Evolutionary conservation across 441 rosid genomes (phyloP), one percentile per base, ranked within the genome.

Genomic region (Theobroma grandiflorum): DNA sequence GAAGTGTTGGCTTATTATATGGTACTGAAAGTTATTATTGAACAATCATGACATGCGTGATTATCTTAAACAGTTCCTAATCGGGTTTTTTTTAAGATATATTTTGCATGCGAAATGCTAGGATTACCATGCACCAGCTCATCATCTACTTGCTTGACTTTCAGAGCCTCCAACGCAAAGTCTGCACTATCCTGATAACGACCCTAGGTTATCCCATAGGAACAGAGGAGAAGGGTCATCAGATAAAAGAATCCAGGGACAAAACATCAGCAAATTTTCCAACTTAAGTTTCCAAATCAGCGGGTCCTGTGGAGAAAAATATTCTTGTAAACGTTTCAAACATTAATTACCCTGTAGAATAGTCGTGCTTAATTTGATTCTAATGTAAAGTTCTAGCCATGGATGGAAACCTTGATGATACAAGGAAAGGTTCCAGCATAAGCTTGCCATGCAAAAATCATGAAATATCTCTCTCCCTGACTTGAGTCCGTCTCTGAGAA

Each of bases 61-160:
- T 31, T 42, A 26, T 66, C 71, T 66, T 49, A 6, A 68, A 68
- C 35, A 42, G 72, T 68, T 64, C 42, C 4, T 38, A 38, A 38
- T 2, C 4, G 42, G 42, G 4, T 38, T 38, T 38, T 38, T 38
- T 38, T 4, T 4, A 2, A 2, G n/a, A n/a, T 43, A 43, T 43
- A 43, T 47, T 69, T 47, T 26, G 76, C 65, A 9, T 73, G 76
- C 57, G 76, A 73, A 73, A 20, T 22, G 55, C 22, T 31, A 22
- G 0, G 8, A 43, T 68, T 20, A 22, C 55, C 37, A 14, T 0
- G 68, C 43, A 63, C 20, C 18, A 35, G 37, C 42, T 35, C 6
- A 15, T 52, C 14, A 22, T 2, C n/a, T 2, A 2, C 68, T 63
- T 63, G 68, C 43, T 35, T 15, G 68, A 15, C 43, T 35, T 63